Percentiles rank a stretch among this genome's conserved stretches.
Conservation (phyloP, 2,329 filamentous ascomycete genomes). For the Pseudogymnoascus sp. region DNA sequence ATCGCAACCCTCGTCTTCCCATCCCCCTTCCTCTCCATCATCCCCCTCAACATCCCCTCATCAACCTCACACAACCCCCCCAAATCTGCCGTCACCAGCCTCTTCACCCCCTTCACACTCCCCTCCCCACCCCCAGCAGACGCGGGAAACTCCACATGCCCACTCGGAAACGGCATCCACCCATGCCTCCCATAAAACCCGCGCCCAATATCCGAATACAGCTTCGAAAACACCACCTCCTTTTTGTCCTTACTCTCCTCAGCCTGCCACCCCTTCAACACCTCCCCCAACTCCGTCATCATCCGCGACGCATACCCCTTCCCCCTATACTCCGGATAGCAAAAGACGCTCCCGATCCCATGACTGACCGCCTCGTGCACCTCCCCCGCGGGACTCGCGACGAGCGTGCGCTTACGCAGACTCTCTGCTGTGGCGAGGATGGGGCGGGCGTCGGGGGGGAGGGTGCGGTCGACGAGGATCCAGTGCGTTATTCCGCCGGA, state of each 20-base stretch:
- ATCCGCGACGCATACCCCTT: constrained; percentile 72
- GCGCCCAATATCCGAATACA: constrained; percentile 84
- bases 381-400: constrained; percentile 32
- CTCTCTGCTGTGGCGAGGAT: constrained; percentile 60
- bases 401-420: constrained; percentile 51
- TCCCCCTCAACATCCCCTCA: constrained; percentile 51
- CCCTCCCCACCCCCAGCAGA: constrained; percentile 1
- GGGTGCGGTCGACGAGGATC: constrained; percentile 49
- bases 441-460: constrained; percentile 37
- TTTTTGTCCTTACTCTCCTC: constrained; percentile 34
- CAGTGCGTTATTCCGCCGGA: constrained; percentile 55
- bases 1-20: constrained; percentile 55
- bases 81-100: constrained; percentile 55
- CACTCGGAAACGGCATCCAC: constrained; percentile 68
- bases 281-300: constrained; percentile 57
- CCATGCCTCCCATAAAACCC: constrained; percentile 70
- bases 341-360: constrained; percentile 77
- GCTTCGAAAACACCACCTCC: constrained; percentile 57
- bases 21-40: constrained; percentile 37
- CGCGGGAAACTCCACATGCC: constrained; percentile 60
- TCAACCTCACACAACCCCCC: constrained; percentile 56
- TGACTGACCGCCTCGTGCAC: constrained; percentile 56
- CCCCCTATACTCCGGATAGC: constrained; percentile 57
- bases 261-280: constrained; percentile 45
- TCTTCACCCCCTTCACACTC: constrained; percentile 24